Evolutionary conservation across 2,329 filamentous ascomycete genomes (phyloP).

Genomic region (Clonostachys solani): DNA sequence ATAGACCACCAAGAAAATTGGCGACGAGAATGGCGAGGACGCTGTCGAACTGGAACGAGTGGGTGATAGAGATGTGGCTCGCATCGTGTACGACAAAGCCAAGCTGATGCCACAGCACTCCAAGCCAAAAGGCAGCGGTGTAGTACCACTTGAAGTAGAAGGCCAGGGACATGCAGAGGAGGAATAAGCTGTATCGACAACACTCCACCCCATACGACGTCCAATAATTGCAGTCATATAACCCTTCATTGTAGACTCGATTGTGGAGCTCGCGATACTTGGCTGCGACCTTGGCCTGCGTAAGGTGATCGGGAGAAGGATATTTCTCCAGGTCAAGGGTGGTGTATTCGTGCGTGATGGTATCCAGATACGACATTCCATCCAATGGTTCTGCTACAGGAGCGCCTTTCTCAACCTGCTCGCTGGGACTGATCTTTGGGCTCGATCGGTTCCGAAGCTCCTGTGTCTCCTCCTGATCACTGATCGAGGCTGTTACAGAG

Average conservation of each 20-base stretch:
- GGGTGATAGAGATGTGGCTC: constrained; percentile 95
- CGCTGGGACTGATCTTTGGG: no score
- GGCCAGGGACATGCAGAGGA: neutral
- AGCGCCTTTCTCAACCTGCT: no score
- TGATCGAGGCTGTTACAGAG: no score
- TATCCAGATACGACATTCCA: no score
- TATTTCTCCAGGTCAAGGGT: constrained; percentile 59
- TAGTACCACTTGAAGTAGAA: constrained; percentile 64
- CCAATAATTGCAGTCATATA: constrained; percentile 80
- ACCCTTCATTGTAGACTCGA: constrained; percentile 65
- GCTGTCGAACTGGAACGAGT: constrained; percentile 78
- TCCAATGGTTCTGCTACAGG: no score
- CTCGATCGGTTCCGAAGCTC: no score
- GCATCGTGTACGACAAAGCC: constrained; percentile 94
- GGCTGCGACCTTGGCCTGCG: constrained; percentile 69
- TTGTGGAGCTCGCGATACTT: constrained; percentile 80
- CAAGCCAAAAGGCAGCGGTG: constrained; percentile 65
- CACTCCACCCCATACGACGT: no score
- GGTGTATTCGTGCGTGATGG: no score
- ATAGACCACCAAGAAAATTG: constrained; percentile 84
- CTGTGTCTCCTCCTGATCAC: no score
- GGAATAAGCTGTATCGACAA: no score
- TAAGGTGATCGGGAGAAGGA: constrained; percentile 67
- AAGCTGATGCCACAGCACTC: constrained; percentile 61
- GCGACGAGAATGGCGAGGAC: constrained; percentile 87